These are phyloP conservation scores for Nicotiana tomentosiformis DNA, from an alignment of 257 asterid species.

Conservation along the genomic window DNA sequence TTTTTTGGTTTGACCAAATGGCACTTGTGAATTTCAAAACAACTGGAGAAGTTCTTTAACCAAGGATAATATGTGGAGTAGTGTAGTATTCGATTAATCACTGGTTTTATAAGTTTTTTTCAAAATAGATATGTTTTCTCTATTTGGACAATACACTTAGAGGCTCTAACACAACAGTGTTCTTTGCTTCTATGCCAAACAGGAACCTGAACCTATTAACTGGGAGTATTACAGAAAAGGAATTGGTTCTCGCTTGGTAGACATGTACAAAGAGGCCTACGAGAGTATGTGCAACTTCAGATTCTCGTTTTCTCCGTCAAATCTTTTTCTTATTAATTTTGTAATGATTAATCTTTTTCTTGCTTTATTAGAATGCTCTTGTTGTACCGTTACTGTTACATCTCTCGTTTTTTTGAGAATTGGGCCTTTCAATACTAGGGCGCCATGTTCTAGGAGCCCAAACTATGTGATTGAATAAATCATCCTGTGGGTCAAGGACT, in stretches of 20 bases:
- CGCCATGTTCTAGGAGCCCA: no score
- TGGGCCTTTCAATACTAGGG: no score
- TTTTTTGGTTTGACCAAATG: background rate
- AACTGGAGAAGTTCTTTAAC: background rate
- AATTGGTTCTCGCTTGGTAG: slow-evolving; percentile 88
- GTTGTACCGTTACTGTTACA: background rate
- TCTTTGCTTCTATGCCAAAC: slow-evolving; percentile 13
- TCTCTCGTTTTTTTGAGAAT: background rate
- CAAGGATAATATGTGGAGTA: background rate
- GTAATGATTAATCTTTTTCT: background rate
- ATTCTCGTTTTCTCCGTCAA: background rate
- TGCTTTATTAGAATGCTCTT: background rate
- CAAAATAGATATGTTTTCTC: background rate
- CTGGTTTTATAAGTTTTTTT: background rate
- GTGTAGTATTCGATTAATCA: background rate
- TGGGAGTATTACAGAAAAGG: slow-evolving; percentile 95
- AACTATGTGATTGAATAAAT: no score
- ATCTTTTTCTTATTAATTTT: no score
- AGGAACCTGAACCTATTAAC: slow-evolving; percentile 92
- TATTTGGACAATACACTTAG: background rate
- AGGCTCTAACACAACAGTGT: background rate
- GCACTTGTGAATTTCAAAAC: background rate
- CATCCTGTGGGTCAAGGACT: no score
- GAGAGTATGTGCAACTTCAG: slow-evolving; percentile 41
- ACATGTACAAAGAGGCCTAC: slow-evolving; percentile 88